Evolutionary conservation across 306 rosid species (phyloP).

Genomic region (Corylus avellana): DNA sequence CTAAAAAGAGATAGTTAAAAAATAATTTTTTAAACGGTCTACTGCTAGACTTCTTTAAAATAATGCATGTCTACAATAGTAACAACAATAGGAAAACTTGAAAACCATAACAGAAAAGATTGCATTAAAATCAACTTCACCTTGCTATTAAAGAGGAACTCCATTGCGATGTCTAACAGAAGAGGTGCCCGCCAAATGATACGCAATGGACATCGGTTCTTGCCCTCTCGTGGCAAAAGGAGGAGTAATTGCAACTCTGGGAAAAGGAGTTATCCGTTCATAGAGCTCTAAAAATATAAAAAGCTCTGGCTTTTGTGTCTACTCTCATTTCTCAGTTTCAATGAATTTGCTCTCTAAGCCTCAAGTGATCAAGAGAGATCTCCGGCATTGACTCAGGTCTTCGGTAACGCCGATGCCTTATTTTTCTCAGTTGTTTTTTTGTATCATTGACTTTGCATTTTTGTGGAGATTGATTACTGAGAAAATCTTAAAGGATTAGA

Average conservation of each 20-base stretch:
- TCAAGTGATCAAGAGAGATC: conserved; percentile 20
- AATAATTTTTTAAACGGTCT: no score
- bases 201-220: no score
- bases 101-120: no score
- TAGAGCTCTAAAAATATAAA: conserved; percentile 6
- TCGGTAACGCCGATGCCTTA: conserved; percentile 21
- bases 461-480: background rate
- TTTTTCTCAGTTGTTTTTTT: background rate
- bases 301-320: background rate
- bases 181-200: no score
- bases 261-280: conserved; percentile 25
- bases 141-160: no score
- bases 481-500: background rate
- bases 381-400: conserved; percentile 29
- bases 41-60: no score
- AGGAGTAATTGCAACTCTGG: conserved; percentile 1
- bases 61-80: no score
- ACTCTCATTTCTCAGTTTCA: background rate
- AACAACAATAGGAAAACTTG: no score
- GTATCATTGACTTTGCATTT: background rate
- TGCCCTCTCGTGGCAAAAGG: no score
- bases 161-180: no score
- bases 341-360: conserved; percentile 5
- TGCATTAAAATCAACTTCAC: no score
- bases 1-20: no score